Conservation (phyloP, 1,284 basidiomycete species). For the Cutaneotrichosporon daszewskae region DNA sequence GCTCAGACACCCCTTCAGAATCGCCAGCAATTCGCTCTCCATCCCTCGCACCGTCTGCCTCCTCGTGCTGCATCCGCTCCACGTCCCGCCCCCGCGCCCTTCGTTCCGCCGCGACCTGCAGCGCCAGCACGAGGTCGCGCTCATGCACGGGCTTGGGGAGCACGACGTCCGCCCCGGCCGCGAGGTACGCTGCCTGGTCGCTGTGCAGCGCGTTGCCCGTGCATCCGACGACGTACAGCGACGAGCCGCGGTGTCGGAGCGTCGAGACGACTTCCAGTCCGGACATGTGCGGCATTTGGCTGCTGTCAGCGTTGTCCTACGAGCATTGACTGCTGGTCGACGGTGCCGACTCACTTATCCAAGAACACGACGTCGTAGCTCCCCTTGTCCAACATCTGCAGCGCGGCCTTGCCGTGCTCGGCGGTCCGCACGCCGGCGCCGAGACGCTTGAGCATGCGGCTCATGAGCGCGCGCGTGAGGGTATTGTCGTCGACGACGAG, state of each 20-base stretch:
- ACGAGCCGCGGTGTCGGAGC: conserved; percentile 61
- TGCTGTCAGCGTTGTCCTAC: conserved; percentile 5
- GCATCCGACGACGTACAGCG: conserved; percentile 67
- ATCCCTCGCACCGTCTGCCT: not conserved
- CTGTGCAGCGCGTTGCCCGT: conserved; percentile 60
- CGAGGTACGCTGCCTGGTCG: conserved; percentile 64
- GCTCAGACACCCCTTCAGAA: too few species aligned
- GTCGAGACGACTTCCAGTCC: conserved; percentile 66
- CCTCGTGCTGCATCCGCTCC: not conserved
- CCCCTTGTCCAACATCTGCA: conserved; percentile 57
- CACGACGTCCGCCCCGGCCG: conserved; percentile 61
- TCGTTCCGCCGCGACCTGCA: conserved; percentile 33
- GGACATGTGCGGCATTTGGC: conserved; percentile 62
- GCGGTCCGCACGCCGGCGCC: conserved; percentile 72
- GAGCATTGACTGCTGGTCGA: not conserved
- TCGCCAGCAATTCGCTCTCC: too few species aligned
- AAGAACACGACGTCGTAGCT: conserved; percentile 13
- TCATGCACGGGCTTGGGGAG: conserved; percentile 44
- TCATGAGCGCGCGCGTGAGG: conserved; percentile 76
- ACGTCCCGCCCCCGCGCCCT: too few species aligned
- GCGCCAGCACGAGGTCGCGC: conserved; percentile 31
- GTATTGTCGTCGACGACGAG: conserved; percentile 43
- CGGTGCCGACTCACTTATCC: conserved; percentile 8
- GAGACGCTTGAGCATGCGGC: conserved; percentile 66
- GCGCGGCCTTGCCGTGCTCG: conserved; percentile 78